Evolutionary conservation across 768 basidiomycete genomes (phyloP).

Genomic region (Lentinula aciculospora): DNA sequence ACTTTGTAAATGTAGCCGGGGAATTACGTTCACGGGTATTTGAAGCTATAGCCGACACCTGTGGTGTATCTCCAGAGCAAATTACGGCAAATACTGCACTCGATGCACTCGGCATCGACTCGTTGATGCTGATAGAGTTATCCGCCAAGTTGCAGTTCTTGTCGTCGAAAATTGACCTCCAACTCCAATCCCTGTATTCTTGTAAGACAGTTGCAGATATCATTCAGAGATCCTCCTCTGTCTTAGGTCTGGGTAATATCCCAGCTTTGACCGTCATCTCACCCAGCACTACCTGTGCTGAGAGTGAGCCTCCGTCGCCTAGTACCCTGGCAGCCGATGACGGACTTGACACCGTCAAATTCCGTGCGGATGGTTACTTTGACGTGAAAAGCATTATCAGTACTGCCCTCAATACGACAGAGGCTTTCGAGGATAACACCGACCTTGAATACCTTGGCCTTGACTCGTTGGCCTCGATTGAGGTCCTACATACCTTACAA

Average conservation of each 20-base stretch:
- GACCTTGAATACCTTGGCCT: slow-evolving; percentile 50
- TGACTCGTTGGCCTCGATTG: slow-evolving; percentile 63
- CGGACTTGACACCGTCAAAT: slow-evolving; percentile 13
- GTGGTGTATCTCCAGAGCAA: slow-evolving; percentile 28
- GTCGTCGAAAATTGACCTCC: slow-evolving; percentile 27
- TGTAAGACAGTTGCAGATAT: slow-evolving; percentile 34
- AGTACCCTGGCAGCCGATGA: slow-evolving; percentile 36
- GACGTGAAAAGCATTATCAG: slow-evolving; percentile 36
- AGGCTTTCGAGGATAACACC: slow-evolving; percentile 35
- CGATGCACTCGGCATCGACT: slow-evolving; percentile 55
- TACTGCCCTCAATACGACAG: slow-evolving; percentile 32
- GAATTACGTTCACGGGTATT: slow-evolving; percentile 25
- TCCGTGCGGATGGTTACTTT: slow-evolving; percentile 17
- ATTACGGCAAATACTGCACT: slow-evolving; percentile 37
- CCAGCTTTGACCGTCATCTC: background rate
- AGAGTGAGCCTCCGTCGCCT: slow-evolving; percentile 23
- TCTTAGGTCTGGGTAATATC: background rate
- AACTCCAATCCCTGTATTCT: slow-evolving; percentile 23
- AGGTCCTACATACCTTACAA: slow-evolving; percentile 45
- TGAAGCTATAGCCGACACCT: slow-evolving; percentile 34
- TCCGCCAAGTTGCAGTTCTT: slow-evolving; percentile 26
- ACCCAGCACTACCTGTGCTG: slow-evolving; percentile 11
- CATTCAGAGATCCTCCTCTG: slow-evolving; percentile 19
- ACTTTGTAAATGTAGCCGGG: background rate
- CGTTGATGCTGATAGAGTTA: slow-evolving; percentile 58